A percentile compares a stretch with the other conserved stretches of the same genome.
These are phyloP conservation scores for Salmacisia buchloeana DNA, from an alignment of 1,284 basidiomycete genomes.

Conservation along the genomic window DNA sequence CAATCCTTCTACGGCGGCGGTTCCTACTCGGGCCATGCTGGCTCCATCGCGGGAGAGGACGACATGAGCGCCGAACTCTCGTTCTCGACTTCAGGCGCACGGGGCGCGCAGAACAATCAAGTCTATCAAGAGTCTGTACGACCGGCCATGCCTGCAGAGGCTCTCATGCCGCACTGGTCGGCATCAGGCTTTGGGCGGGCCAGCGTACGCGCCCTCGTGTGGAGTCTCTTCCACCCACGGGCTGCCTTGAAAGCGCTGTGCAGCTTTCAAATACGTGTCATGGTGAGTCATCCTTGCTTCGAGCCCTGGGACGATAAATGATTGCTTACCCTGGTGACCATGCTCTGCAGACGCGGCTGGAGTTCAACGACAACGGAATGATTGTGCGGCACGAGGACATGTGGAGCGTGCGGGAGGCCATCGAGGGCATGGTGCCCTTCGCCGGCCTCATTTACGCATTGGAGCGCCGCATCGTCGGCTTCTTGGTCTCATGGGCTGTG, in stretches of 20 bases:
- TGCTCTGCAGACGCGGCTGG: conserved; percentile 32
- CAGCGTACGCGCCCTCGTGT: conserved; percentile 35
- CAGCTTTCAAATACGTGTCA: conserved; percentile 45
- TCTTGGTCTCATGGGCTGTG: conserved; percentile 39
- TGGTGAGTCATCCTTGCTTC: conserved; percentile 14
- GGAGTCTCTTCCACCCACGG: conserved; percentile 38
- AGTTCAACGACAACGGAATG: conserved; percentile 49
- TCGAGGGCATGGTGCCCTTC: conserved; percentile 47
- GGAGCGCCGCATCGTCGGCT: conserved; percentile 39
- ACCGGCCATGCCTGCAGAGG: conserved; percentile 39
- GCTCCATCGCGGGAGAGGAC: conserved; percentile 1
- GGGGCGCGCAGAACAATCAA: not conserved
- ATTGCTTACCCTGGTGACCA: not conserved
- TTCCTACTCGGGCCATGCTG: conserved; percentile 3
- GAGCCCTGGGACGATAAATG: not conserved
- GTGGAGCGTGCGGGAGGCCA: conserved; percentile 47
- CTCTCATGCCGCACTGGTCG: conserved; percentile 42
- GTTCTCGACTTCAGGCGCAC: not conserved
- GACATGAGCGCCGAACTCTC: not conserved
- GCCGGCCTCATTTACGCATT: conserved; percentile 37
- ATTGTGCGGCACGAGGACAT: conserved; percentile 49
- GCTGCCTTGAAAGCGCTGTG: conserved; percentile 35
- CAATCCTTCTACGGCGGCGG: not conserved
- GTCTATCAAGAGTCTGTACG: not conserved
- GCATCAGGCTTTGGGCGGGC: conserved; percentile 36